Evolutionary conservation across 83 land plant genomes (phyloP), one percentile per base, ranked within the genome.

Genomic region (Diphasiastrum complanatum): DNA sequence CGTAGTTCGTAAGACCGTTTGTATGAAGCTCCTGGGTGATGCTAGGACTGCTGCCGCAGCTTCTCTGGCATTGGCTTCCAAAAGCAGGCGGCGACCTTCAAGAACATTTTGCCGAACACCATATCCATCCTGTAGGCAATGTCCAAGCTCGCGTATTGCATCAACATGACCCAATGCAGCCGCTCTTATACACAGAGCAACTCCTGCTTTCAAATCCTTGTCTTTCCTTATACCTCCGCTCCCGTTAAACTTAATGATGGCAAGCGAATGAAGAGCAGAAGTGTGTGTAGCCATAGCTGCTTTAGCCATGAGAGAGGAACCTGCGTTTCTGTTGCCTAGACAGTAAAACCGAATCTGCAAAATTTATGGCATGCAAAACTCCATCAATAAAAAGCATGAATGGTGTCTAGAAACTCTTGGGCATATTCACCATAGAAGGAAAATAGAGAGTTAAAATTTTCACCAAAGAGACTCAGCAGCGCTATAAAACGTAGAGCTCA

Each of bases 311-410:
- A 70, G 48, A 1, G 69, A 51, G 11, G 70, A 69, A 6, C 73
- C 73, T 41, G 20, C 37, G 31, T 33, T 29, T 16, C 73, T 36
- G 29, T 52, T 66, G 29, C 31, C 20, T 4, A 70, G 30, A 32
- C 73, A 70, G 70, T 70, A 70, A 27, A 70, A 70, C 6, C 59
- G 69, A 29, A 70, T 54, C 73, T 70, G 73, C 12, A 50, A 25
- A 2, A 2, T n/a, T 14, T 35, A n/a, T n/a, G n/a, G n/a, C n/a
- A n/a, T 11, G 53, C 30, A 35, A 12, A 49, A 5, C n/a, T n/a
- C 16, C 12, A n/a, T n/a, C n/a, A n/a, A n/a, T n/a, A n/a, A n/a
- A 32, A 29, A 52, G 0, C 27, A 3, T 26, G 29, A 4, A 5
- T 0, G 29, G 0, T n/a, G 34, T 1, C 6, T 33, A 22, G 11